Evolutionary conservation across 176 grass and related monocot species (phyloP).

Genomic region (Ananas comosus): DNA sequence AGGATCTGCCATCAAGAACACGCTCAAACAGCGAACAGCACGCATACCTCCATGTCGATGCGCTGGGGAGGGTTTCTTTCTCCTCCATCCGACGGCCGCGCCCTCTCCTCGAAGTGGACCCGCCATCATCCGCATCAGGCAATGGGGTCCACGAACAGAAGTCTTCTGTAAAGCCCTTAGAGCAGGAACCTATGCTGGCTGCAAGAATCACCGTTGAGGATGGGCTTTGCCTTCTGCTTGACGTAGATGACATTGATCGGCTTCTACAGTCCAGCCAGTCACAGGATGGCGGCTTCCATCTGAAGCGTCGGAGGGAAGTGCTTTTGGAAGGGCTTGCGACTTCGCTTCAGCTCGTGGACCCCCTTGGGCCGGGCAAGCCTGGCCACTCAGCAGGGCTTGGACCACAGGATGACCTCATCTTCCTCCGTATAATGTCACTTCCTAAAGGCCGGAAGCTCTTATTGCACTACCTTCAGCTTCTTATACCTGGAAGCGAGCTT

Average conservation of each 20-base stretch:
- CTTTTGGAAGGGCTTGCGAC: background rate
- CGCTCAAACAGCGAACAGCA: conserved; percentile 7
- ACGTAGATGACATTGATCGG: background rate
- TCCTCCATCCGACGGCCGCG: conserved; percentile 5
- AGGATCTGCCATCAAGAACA: conserved; percentile 10
- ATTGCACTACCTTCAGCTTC: background rate
- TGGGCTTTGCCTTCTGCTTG: background rate
- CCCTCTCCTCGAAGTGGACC: conserved; percentile 17
- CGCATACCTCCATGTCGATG: conserved; percentile 15
- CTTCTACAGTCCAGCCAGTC: conserved; percentile 1
- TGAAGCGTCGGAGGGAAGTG: background rate
- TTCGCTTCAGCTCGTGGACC: conserved; percentile 1
- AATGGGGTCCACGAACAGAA: background rate
- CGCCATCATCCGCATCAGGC: conserved; percentile 6
- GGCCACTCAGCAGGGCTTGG: background rate
- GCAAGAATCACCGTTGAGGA: conserved; percentile 1
- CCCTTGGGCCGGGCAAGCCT: background rate
- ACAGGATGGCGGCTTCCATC: conserved; percentile 1
- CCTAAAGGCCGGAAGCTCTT: conserved; percentile 5
- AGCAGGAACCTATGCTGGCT: background rate
- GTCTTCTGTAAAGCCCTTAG: background rate
- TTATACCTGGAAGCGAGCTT: background rate
- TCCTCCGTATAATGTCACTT: background rate
- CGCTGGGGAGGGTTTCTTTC: conserved; percentile 16
- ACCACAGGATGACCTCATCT: background rate